Base-by-base conservation (phyloP, 1,139 yeast species). In the Yamadazyma buinensis region DNA sequence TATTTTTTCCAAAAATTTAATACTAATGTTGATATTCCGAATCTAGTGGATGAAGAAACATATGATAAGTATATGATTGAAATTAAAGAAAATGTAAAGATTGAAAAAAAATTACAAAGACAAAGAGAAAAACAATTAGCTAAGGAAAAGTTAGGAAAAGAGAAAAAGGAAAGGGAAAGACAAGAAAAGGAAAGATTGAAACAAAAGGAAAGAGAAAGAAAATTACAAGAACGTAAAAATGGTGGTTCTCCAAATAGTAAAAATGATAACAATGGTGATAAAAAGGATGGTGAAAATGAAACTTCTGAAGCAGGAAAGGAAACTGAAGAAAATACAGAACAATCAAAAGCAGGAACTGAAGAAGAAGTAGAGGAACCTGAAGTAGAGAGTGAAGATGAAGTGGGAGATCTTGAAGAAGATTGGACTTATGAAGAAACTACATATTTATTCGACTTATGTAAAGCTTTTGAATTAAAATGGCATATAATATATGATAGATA, bases 401-500 rank as follows among this genome's bases (percentile, higher is more conserved):
- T 34, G 15, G 35, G 35, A 14, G 37, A 35, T 5, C 26, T 35
- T 15, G 37, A 40, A 15, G 38, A 36, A 5, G 30, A 37, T n/a
- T 90, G 97, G 97, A 63, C 76, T 2, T 85, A 72, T 48, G 80
- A 80, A 29, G 97, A 92, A 54, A 86, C 97, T 0, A 64, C 65
- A 32, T 77, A 84, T 41, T 61, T 92, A 18, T 87, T 90, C 57
- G 83, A 80, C 2, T 61, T 86, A 23, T 85, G 95, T 43, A 59
- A 67, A 26, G 73, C 71, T 2, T 90, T 76, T 52, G 97, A 92
- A 52, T 67, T 92, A 50, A 76, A 94, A 44, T 92, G 98, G 97
- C 76, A 83, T 9, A 80, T 88, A 1, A 77, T 92, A 10, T 68
- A 75, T 41, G 98, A 92, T 51, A 64, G 97, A 42, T 90, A 80